Evolutionary conservation across 495 filamentous ascomycete species (phyloP), one percentile per base, ranked within the genome.

Genomic region (Aspergillus sclerotioniger): DNA sequence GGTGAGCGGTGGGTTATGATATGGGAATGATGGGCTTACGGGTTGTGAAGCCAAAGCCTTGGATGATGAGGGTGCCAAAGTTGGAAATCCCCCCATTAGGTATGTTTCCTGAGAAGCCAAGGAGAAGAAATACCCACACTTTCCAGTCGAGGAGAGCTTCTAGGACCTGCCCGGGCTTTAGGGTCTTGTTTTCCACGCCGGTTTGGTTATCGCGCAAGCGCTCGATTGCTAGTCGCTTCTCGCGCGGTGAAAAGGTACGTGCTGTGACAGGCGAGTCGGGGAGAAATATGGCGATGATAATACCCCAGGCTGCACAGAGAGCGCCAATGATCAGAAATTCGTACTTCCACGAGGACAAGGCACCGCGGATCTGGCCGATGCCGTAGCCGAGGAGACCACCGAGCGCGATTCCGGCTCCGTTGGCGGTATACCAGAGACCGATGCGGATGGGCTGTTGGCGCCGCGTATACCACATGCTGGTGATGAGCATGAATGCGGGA

Each of bases 21-120:
- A 39, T 19, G 50, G 78, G 59, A 2, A 68, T 39, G 8, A 57
- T 68, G n/a, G 62, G 69, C 47, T 58, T 64, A 51, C 72, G 64
- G 1, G 76, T 76, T 6, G 70, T 71, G 49, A 83, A 86, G 6
- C 84, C 82, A 48, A 84, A 81, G 0, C 82, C 80, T 56, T 84
- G 69, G 44, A 85, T 82, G 45, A 87, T 80, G 17, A 85, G 54
- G 0, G 80, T 82, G 13, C 77, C 76, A 58, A 86, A 86, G 51
- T 84, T 85, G 0, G 74, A 75, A n/a, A 87, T 76, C 0, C 71
- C 72, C 1, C 74, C 73, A 25, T 77, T 76, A 2, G 73, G 73
- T 8, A 76, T 73, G 20, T 77, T 74, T 8, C 63, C 61, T 21
- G 65, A 59, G 31, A 78, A 54, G 6, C 66, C 68, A 0, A 75